Conservation (phyloP, 139 green algal species). For the Chlorella sp. region DNA sequence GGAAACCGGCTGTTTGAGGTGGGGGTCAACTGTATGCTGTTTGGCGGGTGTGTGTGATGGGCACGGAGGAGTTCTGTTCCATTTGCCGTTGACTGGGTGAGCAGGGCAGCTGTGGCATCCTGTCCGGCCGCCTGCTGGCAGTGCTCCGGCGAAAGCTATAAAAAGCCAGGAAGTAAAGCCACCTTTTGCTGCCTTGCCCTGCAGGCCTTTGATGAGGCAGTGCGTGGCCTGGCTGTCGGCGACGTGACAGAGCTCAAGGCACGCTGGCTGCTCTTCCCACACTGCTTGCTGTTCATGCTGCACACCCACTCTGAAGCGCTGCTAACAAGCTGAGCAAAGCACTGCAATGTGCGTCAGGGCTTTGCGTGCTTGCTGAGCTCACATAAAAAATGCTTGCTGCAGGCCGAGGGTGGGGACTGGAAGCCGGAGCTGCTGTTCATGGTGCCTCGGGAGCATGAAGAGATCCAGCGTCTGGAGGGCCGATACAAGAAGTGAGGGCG, state of each 20-base stretch:
- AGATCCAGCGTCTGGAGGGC: slow-evolving; percentile 82
- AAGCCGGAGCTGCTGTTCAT: slow-evolving; percentile 83
- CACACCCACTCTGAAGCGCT: too few species aligned
- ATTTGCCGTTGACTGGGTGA: not conserved
- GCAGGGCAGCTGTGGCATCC: not conserved
- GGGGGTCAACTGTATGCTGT: not conserved
- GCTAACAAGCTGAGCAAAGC: too few species aligned
- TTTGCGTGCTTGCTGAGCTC: not conserved
- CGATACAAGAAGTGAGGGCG: slow-evolving; percentile 85
- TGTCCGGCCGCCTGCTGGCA: too few species aligned
- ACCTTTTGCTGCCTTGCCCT: not conserved
- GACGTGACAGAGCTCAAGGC: slow-evolving; percentile 66
- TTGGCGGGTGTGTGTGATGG: not conserved
- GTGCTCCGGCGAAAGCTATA: too few species aligned
- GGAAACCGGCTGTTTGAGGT: slow-evolving; percentile 83
- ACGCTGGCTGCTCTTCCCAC: too few species aligned
- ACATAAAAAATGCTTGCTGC: not conserved
- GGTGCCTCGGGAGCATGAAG: slow-evolving; percentile 80
- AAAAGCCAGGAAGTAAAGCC: too few species aligned
- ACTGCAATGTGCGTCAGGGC: too few species aligned
- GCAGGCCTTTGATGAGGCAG: slow-evolving; percentile 88
- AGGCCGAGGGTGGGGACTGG: slow-evolving; percentile 83
- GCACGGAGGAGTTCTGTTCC: not conserved
- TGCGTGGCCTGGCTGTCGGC: slow-evolving; percentile 75
- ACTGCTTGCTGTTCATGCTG: not conserved